Conservation (phyloP, 169 alveolate genomes). For the Plasmodium reichenowi region DNA sequence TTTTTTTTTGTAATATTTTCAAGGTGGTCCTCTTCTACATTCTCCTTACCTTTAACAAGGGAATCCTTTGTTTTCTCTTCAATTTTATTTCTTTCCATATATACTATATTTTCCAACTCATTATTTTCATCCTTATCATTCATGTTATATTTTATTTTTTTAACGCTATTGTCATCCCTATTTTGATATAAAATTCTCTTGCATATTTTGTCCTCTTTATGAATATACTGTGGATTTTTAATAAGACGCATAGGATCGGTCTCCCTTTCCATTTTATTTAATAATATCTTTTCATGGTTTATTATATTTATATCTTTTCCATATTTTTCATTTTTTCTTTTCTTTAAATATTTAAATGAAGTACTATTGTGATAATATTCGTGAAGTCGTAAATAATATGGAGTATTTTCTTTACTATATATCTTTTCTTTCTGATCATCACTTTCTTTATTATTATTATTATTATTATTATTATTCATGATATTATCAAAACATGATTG, state of each 20-base stretch:
- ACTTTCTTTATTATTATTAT: constrained; percentile 17
- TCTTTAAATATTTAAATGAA: constrained; percentile 55
- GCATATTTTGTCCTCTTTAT: neutral
- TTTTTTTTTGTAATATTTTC: neutral
- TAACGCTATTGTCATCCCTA: constrained; percentile 3
- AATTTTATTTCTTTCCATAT: neutral
- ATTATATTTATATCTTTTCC: neutral
- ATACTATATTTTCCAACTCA: neutral
- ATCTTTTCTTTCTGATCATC: neutral
- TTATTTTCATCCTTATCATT: neutral
- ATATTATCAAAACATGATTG: constrained; percentile 38
- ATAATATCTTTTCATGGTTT: neutral
- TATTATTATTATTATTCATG: constrained; percentile 10
- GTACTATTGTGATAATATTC: constrained; percentile 48
- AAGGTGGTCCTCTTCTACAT: neutral
- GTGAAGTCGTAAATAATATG: constrained; percentile 11
- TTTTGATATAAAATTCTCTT: constrained; percentile 20
- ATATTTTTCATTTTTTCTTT: constrained; percentile 4
- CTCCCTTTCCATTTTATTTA: neutral
- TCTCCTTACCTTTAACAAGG: neutral
- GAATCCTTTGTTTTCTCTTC: neutral
- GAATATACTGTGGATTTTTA: constrained; percentile 1
- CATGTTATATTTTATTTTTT: constrained; percentile 6
- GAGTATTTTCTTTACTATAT: neutral
- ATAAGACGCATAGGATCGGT: neutral